Evolutionary conservation across 768 basidiomycete genomes (phyloP), one percentile per base, ranked within the genome.

Genomic region (Serpula lacrymans): DNA sequence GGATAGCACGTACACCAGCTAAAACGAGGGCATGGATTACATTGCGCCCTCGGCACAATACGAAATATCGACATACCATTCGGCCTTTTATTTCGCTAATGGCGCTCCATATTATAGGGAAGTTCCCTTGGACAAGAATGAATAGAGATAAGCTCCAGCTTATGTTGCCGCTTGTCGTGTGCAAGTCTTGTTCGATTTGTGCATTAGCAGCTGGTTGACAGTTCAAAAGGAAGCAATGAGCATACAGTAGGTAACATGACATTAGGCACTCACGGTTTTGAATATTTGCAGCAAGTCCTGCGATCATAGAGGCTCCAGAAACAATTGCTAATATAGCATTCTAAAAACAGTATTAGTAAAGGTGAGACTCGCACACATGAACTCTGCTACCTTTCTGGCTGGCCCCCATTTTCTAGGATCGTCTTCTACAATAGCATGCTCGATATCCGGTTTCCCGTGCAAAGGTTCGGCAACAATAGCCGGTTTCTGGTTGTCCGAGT

Each of bases 81-180:
- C 88, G 68, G 6, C 88, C 88, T 52, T 78, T 80, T 23, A 90
- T 74, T 59, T 91, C 88, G 41, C 81, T 82, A 18, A 83, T 62
- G 0, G 78, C 73, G 39, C 71, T 75, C 87, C 88, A 88, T 3
- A 82, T 25, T 9, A 86, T 51, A 0, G 88, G 88, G 39, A 80
- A 60, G 9, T 64, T 57, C 3, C 88, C 88, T 57, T 90, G 88
- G 9, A 86, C 51, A 2, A 82, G 61, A 43, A 88, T 84, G 58
- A 86, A 90, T n/a, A 82, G 45, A 0, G 85, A 81, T 11, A 89
- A 64, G 43, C 75, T 76, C 58, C 79, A 68, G 45, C 84, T 82
- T 42, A 91, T 80, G 47, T 85, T 71, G 9, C 69, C 59, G 35
- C 69, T 65, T 0, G 76, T 76, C 2, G 87, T 80, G 31, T 74